These are phyloP conservation scores for Phellopilus nigrolimitatus DNA, from an alignment of 1,284 basidiomycete species.

Conservation along the genomic window DNA sequence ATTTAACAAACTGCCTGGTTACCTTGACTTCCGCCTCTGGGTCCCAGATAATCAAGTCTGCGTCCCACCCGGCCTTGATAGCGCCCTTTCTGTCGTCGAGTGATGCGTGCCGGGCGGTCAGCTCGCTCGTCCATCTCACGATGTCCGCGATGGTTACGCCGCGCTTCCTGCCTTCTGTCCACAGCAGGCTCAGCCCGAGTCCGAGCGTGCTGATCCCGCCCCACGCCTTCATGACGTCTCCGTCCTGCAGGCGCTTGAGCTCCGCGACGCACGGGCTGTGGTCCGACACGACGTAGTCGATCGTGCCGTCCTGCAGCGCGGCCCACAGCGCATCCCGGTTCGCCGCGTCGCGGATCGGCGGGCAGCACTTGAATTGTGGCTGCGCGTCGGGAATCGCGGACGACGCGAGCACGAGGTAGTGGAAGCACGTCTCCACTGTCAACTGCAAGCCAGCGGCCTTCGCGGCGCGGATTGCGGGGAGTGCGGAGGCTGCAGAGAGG, in stretches of 20 bases:
- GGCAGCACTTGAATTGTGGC: conserved; percentile 90
- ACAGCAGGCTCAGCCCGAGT: conserved; percentile 79
- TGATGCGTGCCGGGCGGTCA: conserved; percentile 75
- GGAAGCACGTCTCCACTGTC: conserved; percentile 93
- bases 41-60: conserved; percentile 84
- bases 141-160: conserved; percentile 58
- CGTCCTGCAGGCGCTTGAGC: conserved; percentile 75
- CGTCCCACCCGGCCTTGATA: conserved; percentile 70
- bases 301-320: conserved; percentile 74
- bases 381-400: conserved; percentile 63
- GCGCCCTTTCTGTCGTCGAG: conserved; percentile 66
- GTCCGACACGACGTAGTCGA: conserved; percentile 90
- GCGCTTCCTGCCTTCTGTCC: conserved; percentile 71
- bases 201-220: conserved; percentile 89
- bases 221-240: conserved; percentile 86
- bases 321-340: conserved; percentile 78
- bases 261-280: conserved; percentile 86
- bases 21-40: conserved; percentile 63
- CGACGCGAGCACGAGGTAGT: conserved; percentile 73
- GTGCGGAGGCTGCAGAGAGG: conserved; percentile 77
- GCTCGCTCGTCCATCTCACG: conserved; percentile 67
- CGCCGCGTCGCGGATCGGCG: conserved; percentile 74
- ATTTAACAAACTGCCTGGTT: conserved; percentile 24
- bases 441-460: conserved; percentile 59
- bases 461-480: conserved; percentile 71